A percentile compares a stretch with the other conserved stretches of the same genome.
These are phyloP conservation scores for Athelia psychrophila DNA, from an alignment of 1,284 basidiomycete species.

Conservation along the genomic window DNA sequence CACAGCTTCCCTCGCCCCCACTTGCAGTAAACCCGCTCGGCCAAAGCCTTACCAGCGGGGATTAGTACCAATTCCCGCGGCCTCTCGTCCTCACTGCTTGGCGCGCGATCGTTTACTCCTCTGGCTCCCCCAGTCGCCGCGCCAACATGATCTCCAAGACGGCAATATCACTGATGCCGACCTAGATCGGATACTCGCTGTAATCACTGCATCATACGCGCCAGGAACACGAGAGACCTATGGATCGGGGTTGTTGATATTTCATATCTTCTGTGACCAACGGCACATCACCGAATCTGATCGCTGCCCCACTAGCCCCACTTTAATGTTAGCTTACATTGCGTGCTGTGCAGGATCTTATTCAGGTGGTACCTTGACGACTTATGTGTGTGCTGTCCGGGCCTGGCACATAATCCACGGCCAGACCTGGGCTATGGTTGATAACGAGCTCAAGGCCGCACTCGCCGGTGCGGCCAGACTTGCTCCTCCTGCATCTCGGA, in stretches of 20 bases:
- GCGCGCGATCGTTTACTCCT: slow-evolving; percentile 17
- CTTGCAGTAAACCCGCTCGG: background rate
- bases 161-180: slow-evolving; percentile 3
- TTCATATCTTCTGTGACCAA: slow-evolving; percentile 27
- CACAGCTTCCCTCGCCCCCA: too few species aligned
- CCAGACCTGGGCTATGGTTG: slow-evolving; percentile 17
- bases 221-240: slow-evolving; percentile 21
- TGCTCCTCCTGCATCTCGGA: slow-evolving; percentile 15
- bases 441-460: slow-evolving; percentile 15
- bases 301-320: slow-evolving; percentile 9
- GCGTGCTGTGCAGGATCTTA: slow-evolving; percentile 17
- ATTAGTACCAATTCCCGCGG: slow-evolving; percentile 9
- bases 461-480: slow-evolving; percentile 19
- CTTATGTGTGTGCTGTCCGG: slow-evolving; percentile 23
- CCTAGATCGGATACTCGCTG: slow-evolving; percentile 10
- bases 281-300: slow-evolving; percentile 15
- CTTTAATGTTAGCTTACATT: slow-evolving; percentile 13
- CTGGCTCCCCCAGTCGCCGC: slow-evolving; percentile 14
- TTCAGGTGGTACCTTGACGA: slow-evolving; percentile 16
- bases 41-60: slow-evolving; percentile 8
- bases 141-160: background rate
- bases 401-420: slow-evolving; percentile 38
- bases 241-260: slow-evolving; percentile 22
- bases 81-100: slow-evolving; percentile 19
- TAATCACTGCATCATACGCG: slow-evolving; percentile 15